Evolutionary conservation across 1,284 basidiomycete genomes (phyloP), one percentile per base, ranked within the genome.

Genomic region (Baeospora myosura): DNA sequence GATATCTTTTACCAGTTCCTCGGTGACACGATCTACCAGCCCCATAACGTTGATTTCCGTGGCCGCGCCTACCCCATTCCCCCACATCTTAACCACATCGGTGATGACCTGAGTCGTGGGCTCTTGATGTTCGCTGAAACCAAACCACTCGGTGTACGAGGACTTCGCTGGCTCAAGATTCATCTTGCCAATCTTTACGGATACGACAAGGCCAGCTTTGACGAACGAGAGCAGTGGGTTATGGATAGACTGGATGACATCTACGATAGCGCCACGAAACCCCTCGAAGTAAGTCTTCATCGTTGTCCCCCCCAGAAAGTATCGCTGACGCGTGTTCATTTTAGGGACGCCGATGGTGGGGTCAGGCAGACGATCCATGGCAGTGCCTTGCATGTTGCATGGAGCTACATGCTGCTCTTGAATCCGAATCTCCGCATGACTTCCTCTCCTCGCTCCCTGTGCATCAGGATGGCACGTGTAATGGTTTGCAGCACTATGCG

Each of bases 381-480:
- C 95, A 98, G 63, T 95, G 88, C 59, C 81, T 98, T 18, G 88
- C 94, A 2, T 78, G 88, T 0, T 98, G 93, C 65, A 81, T 85
- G 55, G 95, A 98, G 58, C 73, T 98, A 10, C 72, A 73, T 37
- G 72, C 72, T 0, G 95, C 96, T 2, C 68, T 93, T 0, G 72
- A 84, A 24, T 85, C 85, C 0, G 71, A 71, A 1, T 76, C 92
- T 49, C 93, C 95, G 0, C 67, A 70, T 25, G 62, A 66, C 18
- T 97, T 77, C 65, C 66, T 75, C 52, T 91, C 83, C 2, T 64
- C 69, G n/a, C 71, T 97, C 12, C 96, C 96, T 0, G 79, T 98
- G 5, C 96, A 99, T 60, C 96, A 98, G 65, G 96, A 98, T 56
- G 96, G 95, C 1, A 98, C 96, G 0, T 99, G 96, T 57, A 99